Evolutionary conservation across 805 yeast species (phyloP).

Genomic region (Candida ficus): DNA sequence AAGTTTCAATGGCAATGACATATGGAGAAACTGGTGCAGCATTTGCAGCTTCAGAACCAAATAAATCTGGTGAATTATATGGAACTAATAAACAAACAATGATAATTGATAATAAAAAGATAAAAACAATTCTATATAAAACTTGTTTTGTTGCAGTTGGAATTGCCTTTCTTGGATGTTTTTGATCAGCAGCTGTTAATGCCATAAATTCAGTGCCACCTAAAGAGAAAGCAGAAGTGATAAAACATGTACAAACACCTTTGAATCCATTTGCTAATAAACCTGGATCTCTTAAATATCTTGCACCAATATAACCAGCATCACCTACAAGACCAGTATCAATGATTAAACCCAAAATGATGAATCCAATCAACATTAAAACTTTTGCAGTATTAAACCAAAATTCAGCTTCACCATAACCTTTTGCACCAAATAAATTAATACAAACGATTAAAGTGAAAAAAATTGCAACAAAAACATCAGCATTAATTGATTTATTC

Average conservation of each 20-base stretch:
- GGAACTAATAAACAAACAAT: constrained; percentile 61
- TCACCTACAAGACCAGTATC: constrained; percentile 54
- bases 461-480: constrained; percentile 53
- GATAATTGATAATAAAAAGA: constrained; percentile 49
- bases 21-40: constrained; percentile 61
- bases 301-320: constrained; percentile 56
- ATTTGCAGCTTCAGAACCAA: constrained; percentile 46
- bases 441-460: constrained; percentile 44
- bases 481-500: constrained; percentile 39
- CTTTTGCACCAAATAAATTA: constrained; percentile 55
- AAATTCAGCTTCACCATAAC: constrained; percentile 68
- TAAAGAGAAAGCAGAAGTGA: constrained; percentile 58
- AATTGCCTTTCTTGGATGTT: constrained; percentile 51
- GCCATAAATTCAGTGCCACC: constrained; percentile 66
- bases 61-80: constrained; percentile 42
- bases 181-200: constrained; percentile 62
- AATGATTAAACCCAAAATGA: constrained; percentile 48
- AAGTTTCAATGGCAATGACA: constrained; percentile 56
- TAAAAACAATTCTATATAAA: constrained; percentile 56
- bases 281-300: constrained; percentile 58
- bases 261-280: constrained; percentile 41
- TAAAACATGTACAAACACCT: constrained; percentile 60
- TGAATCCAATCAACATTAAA: constrained; percentile 53
- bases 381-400: constrained; percentile 50
- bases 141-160: constrained; percentile 64